Evolutionary conservation across 441 rosid species (phyloP).

Genomic region (Metrosideros polymorpha): DNA sequence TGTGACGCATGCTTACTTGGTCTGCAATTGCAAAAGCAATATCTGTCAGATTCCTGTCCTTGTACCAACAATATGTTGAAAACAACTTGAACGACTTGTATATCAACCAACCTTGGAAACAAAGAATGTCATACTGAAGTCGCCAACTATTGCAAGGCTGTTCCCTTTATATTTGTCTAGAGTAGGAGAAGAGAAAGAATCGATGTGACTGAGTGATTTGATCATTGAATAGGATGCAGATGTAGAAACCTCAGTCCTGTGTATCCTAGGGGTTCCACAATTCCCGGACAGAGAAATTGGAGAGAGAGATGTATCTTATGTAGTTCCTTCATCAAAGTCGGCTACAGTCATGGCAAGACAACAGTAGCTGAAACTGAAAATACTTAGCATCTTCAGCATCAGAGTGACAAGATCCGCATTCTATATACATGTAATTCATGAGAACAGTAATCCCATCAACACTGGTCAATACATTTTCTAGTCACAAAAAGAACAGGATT

Average conservation of each 20-base stretch:
- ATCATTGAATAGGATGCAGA: neutral
- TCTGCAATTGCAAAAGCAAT: neutral
- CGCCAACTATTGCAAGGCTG: neutral
- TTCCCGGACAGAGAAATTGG: neutral
- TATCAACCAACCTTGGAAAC: neutral
- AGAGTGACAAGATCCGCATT: neutral
- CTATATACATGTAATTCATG: neutral
- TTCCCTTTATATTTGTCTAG: neutral
- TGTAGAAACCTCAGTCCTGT: neutral
- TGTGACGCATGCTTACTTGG: neutral
- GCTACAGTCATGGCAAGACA: neutral
- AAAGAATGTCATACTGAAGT: neutral
- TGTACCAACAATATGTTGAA: neutral
- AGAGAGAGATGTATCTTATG: neutral
- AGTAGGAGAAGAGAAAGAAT: neutral
- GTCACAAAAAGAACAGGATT: neutral
- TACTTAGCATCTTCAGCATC: neutral
- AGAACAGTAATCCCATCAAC: neutral
- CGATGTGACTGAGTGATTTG: neutral
- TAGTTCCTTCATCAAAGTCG: neutral
- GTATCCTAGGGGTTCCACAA: neutral
- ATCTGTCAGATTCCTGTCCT: neutral
- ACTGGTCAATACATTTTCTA: neutral
- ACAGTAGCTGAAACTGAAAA: neutral
- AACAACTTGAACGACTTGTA: neutral